Evolutionary conservation across 2,329 filamentous ascomycete genomes (phyloP).

Genomic region (Pyrenochaeta sp.): DNA sequence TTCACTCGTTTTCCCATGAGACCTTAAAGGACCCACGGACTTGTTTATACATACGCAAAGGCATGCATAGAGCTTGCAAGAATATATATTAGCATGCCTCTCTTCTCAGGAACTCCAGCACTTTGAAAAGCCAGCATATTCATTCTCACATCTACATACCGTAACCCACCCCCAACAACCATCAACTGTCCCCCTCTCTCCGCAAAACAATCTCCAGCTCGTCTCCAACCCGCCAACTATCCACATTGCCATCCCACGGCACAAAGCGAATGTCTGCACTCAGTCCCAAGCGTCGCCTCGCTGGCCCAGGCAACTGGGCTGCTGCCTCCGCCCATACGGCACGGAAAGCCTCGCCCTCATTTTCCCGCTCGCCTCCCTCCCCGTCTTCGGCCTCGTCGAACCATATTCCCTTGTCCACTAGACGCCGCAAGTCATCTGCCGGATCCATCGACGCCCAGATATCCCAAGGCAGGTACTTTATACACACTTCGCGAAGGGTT

Average conservation of each 20-base stretch:
- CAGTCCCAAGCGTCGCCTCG: slow-evolving; percentile 17
- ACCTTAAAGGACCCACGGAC: no score
- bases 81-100: no score
- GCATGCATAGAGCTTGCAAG: no score
- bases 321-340: slow-evolving; percentile 32
- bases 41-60: no score
- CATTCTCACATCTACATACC: no score
- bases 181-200: slow-evolving; percentile 3
- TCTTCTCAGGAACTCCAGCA: no score
- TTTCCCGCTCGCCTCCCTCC: slow-evolving; percentile 23
- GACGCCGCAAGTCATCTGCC: slow-evolving; percentile 34
- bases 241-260: slow-evolving; percentile 42
- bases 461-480: slow-evolving; percentile 44
- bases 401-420: slow-evolving; percentile 39
- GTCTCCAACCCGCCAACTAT: slow-evolving; percentile 39
- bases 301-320: slow-evolving; percentile 14
- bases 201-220: slow-evolving; percentile 44
- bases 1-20: no score
- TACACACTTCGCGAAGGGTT: slow-evolving; percentile 25
- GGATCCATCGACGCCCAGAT: slow-evolving; percentile 47
- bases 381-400: slow-evolving; percentile 28
- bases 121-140: no score
- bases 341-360: slow-evolving; percentile 43
- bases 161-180: no score
- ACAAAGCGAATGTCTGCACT: slow-evolving; percentile 27